Conservation (phyloP, 2,329 filamentous ascomycete species). For the Ophiostoma angusticollis region DNA sequence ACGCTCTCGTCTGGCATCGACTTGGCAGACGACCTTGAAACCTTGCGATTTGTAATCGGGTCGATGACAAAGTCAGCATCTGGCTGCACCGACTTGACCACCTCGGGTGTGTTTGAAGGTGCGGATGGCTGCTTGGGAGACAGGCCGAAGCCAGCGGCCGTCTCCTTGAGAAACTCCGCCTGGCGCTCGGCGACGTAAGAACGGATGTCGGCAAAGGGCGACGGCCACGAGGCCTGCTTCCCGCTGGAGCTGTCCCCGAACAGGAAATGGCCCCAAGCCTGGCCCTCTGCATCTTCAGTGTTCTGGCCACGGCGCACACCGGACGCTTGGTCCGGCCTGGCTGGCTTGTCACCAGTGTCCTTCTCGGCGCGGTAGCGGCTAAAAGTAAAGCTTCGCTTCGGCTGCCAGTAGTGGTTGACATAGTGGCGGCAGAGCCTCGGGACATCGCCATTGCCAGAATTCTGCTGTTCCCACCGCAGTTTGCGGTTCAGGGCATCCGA, state of each 20-base stretch:
- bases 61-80: constrained; percentile 35
- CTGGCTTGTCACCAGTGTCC: constrained; percentile 22
- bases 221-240: constrained; percentile 19
- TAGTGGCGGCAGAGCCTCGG: constrained; percentile 24
- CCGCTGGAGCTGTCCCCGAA: constrained; percentile 19
- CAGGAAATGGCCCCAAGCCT: constrained; percentile 31
- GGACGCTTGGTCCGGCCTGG: constrained; percentile 20
- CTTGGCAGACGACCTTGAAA: constrained; percentile 20
- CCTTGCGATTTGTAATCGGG: constrained; percentile 45
- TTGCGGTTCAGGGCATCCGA: constrained; percentile 31
- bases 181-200: constrained; percentile 19
- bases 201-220: constrained; percentile 23
- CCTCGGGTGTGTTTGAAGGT: neutral
- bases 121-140: constrained; percentile 7
- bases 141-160: constrained; percentile 4
- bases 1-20: constrained; percentile 11
- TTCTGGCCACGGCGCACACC: constrained; percentile 28
- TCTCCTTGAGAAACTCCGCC: constrained; percentile 10
- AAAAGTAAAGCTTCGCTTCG: constrained; percentile 15
- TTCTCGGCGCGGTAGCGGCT: constrained; percentile 16
- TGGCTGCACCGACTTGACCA: too few species aligned
- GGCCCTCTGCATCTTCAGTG: constrained; percentile 32
- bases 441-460: constrained; percentile 22
- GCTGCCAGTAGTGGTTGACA: constrained; percentile 28
- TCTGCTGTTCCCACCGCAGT: constrained; percentile 34